Conservation (phyloP, 805 yeast species). For the Teunomyces tritomae region DNA sequence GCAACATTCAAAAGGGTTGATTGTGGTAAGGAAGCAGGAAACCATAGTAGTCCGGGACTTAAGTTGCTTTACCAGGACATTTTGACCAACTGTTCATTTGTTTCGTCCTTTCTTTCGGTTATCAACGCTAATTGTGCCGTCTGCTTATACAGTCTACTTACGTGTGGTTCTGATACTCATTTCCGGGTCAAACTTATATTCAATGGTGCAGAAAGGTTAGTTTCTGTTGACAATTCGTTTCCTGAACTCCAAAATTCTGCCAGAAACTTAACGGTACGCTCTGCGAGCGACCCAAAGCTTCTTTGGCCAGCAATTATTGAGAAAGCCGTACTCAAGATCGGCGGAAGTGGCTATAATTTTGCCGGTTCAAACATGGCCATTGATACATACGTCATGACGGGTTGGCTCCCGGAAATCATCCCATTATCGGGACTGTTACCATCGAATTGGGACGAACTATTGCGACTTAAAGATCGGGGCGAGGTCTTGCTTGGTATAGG, state of each 20-base stretch:
- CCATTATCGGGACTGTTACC: slow-evolving; percentile 16
- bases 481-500: slow-evolving; percentile 62
- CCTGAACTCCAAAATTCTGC: slow-evolving; percentile 31
- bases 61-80: slow-evolving; percentile 43
- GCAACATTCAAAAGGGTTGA: background rate
- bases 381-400: slow-evolving; percentile 63
- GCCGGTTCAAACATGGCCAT: slow-evolving; percentile 74
- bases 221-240: slow-evolving; percentile 45
- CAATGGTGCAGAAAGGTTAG: slow-evolving; percentile 53
- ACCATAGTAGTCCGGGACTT: background rate
- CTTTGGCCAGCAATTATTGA: slow-evolving; percentile 76
- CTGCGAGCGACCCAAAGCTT: slow-evolving; percentile 29
- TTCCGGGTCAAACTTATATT: slow-evolving; percentile 44
- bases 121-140: slow-evolving; percentile 26
- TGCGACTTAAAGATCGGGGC: slow-evolving; percentile 28
- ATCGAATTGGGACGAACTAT: slow-evolving; percentile 9
- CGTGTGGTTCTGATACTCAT: slow-evolving; percentile 15
- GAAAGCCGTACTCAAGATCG: slow-evolving; percentile 64
- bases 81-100: slow-evolving; percentile 72
- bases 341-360: slow-evolving; percentile 58
- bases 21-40: background rate
- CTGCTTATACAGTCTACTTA: slow-evolving; percentile 3
- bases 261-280: slow-evolving; percentile 34
- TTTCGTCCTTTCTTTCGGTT: slow-evolving; percentile 61
- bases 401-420: slow-evolving; percentile 69